These are phyloP conservation scores for Stemphylium beticola DNA, from an alignment of 2,329 filamentous ascomycete genomes.

Conservation along the genomic window DNA sequence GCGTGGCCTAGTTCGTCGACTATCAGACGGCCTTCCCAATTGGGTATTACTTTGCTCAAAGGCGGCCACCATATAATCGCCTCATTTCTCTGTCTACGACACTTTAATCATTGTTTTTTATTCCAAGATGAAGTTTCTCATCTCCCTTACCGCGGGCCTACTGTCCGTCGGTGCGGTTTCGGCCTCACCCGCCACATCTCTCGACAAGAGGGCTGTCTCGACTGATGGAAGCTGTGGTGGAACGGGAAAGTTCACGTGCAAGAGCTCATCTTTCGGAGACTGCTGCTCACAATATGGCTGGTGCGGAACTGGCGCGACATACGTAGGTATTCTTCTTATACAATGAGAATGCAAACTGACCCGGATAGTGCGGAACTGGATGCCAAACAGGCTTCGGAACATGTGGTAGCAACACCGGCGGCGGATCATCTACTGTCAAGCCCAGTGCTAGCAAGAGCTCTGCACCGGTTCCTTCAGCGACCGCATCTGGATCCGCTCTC, in stretches of 20 bases:
- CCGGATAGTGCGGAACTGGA: slow-evolving; percentile 35
- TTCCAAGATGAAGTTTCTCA: slow-evolving; percentile 26
- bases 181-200: slow-evolving; percentile 12
- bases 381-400: slow-evolving; percentile 44
- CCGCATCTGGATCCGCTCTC: slow-evolving; percentile 18
- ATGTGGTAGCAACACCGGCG: slow-evolving; percentile 27
- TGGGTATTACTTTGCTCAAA: not conserved
- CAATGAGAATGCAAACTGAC: slow-evolving; percentile 14
- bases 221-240: slow-evolving; percentile 53
- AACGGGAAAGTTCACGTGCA: slow-evolving; percentile 50
- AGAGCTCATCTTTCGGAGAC: slow-evolving; percentile 51
- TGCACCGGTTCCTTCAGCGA: slow-evolving; percentile 19
- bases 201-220: slow-evolving; percentile 42
- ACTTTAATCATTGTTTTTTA: not conserved
- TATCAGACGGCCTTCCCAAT: not conserved
- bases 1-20: not conserved
- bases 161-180: slow-evolving; percentile 27
- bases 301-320: slow-evolving; percentile 46
- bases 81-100: not conserved
- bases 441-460: slow-evolving; percentile 22
- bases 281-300: slow-evolving; percentile 54
- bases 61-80: not conserved
- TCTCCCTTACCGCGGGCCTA: slow-evolving; percentile 24
- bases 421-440: slow-evolving; percentile 7
- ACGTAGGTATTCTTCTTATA: not conserved